Percentiles rank a stretch among this genome's conserved stretches.
Evolutionary conservation across 495 filamentous ascomycete genomes (phyloP).

Genomic region (Aspergillus ostianus): DNA sequence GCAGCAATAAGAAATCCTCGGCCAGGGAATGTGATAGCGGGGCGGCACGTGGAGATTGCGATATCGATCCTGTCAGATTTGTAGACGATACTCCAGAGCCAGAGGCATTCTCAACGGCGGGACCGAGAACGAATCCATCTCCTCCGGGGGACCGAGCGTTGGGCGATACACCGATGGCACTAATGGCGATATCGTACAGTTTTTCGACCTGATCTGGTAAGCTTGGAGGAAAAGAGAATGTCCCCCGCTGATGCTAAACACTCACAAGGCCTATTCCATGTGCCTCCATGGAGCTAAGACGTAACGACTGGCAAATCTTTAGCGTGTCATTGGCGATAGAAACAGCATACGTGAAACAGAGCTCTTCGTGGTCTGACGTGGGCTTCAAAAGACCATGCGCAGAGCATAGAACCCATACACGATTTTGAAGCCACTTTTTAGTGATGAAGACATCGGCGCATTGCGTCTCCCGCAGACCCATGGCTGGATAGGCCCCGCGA

Average conservation of each 20-base stretch:
- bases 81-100: constrained; percentile 1
- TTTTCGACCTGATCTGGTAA: constrained; percentile 38
- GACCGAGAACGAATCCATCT: constrained; percentile 6
- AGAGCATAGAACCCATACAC: constrained; percentile 69
- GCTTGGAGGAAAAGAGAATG: background rate
- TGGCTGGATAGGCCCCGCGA: constrained; percentile 38
- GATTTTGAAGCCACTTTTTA: constrained; percentile 82
- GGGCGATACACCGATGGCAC: constrained; percentile 36
- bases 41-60: constrained; percentile 15
- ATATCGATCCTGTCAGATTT: constrained; percentile 20
- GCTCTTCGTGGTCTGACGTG: constrained; percentile 48
- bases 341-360: constrained; percentile 70
- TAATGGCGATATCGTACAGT: constrained; percentile 40
- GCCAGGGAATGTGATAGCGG: constrained; percentile 27
- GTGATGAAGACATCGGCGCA: constrained; percentile 67
- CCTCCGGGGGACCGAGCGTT: constrained; percentile 29
- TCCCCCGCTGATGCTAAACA: constrained; percentile 4
- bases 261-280: constrained; percentile 70
- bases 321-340: constrained; percentile 65
- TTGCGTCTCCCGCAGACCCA: constrained; percentile 63
- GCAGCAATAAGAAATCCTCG: constrained; percentile 33
- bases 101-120: background rate
- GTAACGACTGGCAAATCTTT: constrained; percentile 63
- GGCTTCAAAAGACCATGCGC: constrained; percentile 54
- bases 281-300: constrained; percentile 64